phyloP scores from a whole-genome alignment of 331 rosid genomes.

The Acacia concinna region DNA sequence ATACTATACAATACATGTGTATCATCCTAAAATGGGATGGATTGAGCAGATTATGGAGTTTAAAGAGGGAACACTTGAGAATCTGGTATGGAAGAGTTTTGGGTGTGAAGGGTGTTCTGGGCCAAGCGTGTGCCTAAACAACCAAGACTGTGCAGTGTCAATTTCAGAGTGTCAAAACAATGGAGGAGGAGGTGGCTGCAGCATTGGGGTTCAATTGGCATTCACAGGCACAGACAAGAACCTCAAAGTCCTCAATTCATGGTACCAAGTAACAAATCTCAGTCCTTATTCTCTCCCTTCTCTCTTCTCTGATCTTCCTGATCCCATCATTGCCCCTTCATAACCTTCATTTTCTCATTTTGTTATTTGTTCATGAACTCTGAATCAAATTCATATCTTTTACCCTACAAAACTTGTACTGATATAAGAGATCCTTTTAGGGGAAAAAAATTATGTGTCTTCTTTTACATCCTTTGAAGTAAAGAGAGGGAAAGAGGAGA shows the following conservation, averaged over 20 bases:
- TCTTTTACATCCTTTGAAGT: not conserved
- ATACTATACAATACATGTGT: not conserved
- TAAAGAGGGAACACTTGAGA: slow-evolving; percentile 66
- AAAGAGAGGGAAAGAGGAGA: not conserved
- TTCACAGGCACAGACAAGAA: slow-evolving; percentile 92
- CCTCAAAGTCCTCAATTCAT: slow-evolving; percentile 73
- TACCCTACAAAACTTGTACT: not conserved
- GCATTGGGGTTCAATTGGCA: slow-evolving; percentile 63
- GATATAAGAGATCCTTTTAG: not conserved
- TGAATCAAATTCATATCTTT: not conserved
- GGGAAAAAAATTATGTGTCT: not conserved
- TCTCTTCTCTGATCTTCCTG: slow-evolving; percentile 53
- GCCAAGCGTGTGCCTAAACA: slow-evolving; percentile 58
- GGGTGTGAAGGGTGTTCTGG: slow-evolving; percentile 65
- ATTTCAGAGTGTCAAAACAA: slow-evolving; percentile 50
- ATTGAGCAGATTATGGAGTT: slow-evolving; percentile 75
- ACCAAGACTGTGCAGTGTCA: slow-evolving; percentile 74
- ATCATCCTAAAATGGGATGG: not conserved
- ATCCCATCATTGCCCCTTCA: slow-evolving; percentile 41
- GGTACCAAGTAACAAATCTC: slow-evolving; percentile 79
- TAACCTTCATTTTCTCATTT: slow-evolving; percentile 13
- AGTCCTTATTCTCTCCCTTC: slow-evolving; percentile 58
- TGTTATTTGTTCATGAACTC: not conserved
- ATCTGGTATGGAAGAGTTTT: slow-evolving; percentile 76
- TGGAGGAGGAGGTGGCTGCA: slow-evolving; percentile 61